phyloP scores from a whole-genome alignment of 164 flowering plant species.

The Pachysandra terminalis region DNA sequence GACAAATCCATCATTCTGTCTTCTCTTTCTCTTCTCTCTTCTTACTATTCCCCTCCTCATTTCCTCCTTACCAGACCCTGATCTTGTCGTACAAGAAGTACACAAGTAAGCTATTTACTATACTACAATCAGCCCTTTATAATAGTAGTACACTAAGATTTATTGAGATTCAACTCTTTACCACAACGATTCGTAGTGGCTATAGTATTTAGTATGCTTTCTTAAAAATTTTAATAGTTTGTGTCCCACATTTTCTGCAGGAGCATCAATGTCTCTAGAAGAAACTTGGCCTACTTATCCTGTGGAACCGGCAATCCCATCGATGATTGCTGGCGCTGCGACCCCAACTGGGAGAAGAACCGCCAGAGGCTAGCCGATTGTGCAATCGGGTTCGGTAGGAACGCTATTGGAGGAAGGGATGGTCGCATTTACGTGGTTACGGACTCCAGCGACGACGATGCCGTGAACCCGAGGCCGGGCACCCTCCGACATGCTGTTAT shows the following conservation, averaged over 20 bases:
- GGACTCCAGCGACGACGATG: constrained; percentile 49
- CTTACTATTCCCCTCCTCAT: constrained; percentile 28
- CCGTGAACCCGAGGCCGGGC: constrained; percentile 66
- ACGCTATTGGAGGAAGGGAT: constrained; percentile 66
- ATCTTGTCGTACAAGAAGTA: constrained; percentile 53
- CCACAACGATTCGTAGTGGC: no score
- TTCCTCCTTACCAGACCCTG: constrained; percentile 52
- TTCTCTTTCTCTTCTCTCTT: constrained; percentile 26
- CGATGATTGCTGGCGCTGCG: constrained; percentile 91
- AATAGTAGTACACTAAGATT: neutral
- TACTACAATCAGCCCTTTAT: neutral
- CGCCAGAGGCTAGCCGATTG: constrained; percentile 74
- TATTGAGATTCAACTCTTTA: no score
- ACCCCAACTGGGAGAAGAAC: constrained; percentile 61
- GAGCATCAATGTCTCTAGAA: constrained; percentile 50
- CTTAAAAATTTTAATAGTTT: no score
- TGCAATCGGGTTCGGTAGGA: constrained; percentile 74
- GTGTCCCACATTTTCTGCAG: constrained; percentile 26
- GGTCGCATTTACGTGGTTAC: constrained; percentile 73
- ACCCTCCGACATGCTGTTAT: constrained; percentile 61
- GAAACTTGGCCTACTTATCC: constrained; percentile 50
- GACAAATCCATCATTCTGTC: constrained; percentile 23
- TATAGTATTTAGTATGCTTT: no score
- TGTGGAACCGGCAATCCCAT: constrained; percentile 77
- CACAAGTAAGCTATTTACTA: constrained; percentile 36